Percentiles rank a stretch among this genome's conserved stretches.
phyloP scores from a whole-genome alignment of 1,284 basidiomycete species.

The Sporisorium exsertum region DNA sequence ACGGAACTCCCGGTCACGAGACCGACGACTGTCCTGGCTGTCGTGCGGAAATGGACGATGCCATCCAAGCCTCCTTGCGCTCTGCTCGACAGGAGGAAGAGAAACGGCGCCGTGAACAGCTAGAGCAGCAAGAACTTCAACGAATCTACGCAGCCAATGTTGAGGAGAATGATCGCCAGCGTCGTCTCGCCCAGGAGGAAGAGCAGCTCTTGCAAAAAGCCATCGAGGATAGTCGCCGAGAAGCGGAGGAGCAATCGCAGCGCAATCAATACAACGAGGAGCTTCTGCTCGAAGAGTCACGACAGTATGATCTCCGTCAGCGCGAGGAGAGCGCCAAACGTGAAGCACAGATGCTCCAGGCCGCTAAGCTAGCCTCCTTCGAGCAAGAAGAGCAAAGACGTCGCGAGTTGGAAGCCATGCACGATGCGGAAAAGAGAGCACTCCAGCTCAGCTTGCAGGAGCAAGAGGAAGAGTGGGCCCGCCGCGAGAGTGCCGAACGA shows the following conservation, averaged over 20 bases:
- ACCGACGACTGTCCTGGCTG: conserved; percentile 50
- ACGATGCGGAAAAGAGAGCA: conserved; percentile 39
- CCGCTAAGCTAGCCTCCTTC: conserved; percentile 28
- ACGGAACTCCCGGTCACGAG: conserved; percentile 25
- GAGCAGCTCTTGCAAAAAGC: conserved; percentile 33
- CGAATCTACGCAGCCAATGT: conserved; percentile 26
- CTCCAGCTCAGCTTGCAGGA: conserved; percentile 42
- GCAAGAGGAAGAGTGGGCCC: conserved; percentile 51
- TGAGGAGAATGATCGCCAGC: conserved; percentile 31
- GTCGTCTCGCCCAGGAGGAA: conserved; percentile 39
- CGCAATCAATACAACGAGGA: conserved; percentile 22
- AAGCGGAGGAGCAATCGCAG: conserved; percentile 28
- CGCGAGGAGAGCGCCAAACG: conserved; percentile 17
- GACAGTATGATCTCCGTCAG: conserved; percentile 38
- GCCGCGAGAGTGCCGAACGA: conserved; percentile 45
- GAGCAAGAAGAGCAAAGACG: conserved; percentile 20
- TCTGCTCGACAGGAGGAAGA: conserved; percentile 38
- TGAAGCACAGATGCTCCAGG: conserved; percentile 37
- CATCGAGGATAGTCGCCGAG: conserved; percentile 41
- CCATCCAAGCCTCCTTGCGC: conserved; percentile 41
- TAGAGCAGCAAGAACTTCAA: conserved; percentile 33
- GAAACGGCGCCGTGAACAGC: conserved; percentile 13
- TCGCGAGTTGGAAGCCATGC: conserved; percentile 18
- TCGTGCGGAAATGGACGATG: conserved; percentile 45
- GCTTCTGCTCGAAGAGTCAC: conserved; percentile 38